Evolutionary conservation across 202 grass and related monocot species (phyloP), one percentile per base, ranked within the genome.

Genomic region (Cymbopogon flexuosus): DNA sequence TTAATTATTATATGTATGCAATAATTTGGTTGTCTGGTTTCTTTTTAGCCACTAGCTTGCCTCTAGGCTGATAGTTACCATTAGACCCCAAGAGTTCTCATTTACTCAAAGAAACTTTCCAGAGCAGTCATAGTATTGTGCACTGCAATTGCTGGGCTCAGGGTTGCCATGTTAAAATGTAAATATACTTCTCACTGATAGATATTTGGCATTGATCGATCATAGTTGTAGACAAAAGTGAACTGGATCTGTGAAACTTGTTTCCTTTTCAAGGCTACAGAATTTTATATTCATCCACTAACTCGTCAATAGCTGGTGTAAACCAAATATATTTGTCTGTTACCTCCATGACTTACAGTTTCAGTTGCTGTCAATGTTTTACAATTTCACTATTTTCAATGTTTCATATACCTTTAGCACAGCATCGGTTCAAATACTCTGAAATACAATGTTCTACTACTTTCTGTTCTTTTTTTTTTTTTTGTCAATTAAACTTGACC

Each of bases 401-500:
- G 46, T 43, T 21, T 29, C 31, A 11, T 68, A 49, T 57, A 16
- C 39, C 49, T 62, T 13, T 75, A 16, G 6, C 62, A 84, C 67
- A 68, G 24, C 34, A 57, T 70, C 2, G 11, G 18, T 70, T 43
- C 40, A 30, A n/a, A 59, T 66, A 37, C 24, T 10, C 65, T 35
- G 5, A 68, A 60, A 62, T 46, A 22, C 11, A 2, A 64, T 42
- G 31, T 65, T 76, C 47, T 83, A 29, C 68, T 69, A 49, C 22
- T 70, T 31, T 65, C 6, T 41, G 19, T 47, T 83, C 19, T 45
- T 62, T 71, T 30, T 60, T 60, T 45, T 62, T 71, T 30, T 60
- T 60, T 80, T 42, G 57, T 4, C 22, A 57, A 70, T 31, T 23
- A 58, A 61, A 23, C 19, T 63, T 80, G 72, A 80, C 33, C 21